Evolutionary conservation across 306 rosid species (phyloP), one percentile per base, ranked within the genome.

Genomic region (Cucurbita argyrosperma): DNA sequence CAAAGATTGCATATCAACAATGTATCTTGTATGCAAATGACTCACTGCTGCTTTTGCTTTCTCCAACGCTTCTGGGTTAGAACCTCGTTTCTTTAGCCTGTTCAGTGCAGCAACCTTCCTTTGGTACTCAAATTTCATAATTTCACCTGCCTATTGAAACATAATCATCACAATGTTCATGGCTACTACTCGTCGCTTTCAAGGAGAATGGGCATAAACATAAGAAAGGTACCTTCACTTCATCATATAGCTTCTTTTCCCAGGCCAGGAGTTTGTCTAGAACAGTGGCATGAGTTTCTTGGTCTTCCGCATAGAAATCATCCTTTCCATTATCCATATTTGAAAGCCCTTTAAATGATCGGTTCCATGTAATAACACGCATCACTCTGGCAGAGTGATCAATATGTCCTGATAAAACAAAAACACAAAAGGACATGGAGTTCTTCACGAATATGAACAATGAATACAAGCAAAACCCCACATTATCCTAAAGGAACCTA

Each of bases 1-100:
- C 92, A 95, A 74, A 81, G 99, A 86, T 79, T 91, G 99, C 95
- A 95, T 88, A 77, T 95, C 99, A 57, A 95, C 97, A 77, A 89
- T 91, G 78, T 91, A 95, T 87, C 97, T 87, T 14, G 99, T 95
- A 76, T 91, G 99, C 85, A 95, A 87, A 80, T 85, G 97, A 82
- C 97, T 91, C 71, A 89, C 96, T 4, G 85, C 88, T 70, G 96
- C 96, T 83, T 95, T 95, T 71, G 92, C 85, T 86, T 95, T 95
- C 90, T 95, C 96, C 79, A 87, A 53, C 76, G 96, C 87, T 53
- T 91, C 96, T 53, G 96, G 76, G 68, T 87, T 89, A 74, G 76
- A 62, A 50, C 83, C 87, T 72, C 88, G 83, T 74, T 91, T 91
- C 88, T 91, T 89, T 74, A 84, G 84, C 88, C 73, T 95, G 83